Evolutionary conservation across 2,329 filamentous ascomycete species (phyloP), one percentile per base, ranked within the genome.

Genomic region (Diaporthe sp.): DNA sequence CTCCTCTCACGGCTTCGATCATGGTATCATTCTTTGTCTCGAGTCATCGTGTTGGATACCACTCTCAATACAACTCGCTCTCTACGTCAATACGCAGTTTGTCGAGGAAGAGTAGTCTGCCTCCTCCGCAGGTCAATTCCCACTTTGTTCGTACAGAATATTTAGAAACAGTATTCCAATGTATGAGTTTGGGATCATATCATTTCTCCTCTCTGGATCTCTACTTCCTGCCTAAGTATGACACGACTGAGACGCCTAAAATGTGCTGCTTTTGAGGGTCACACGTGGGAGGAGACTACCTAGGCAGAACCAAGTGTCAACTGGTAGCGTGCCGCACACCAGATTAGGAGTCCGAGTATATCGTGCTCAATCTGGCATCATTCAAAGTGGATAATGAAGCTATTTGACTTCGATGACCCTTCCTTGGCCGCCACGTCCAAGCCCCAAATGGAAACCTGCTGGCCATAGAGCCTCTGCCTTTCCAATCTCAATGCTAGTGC

Each of bases 401-500:
- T n/a, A 17, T 38, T 67, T 38, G 45, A 38, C 42, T 52, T 52
- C 45, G 42, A 19, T 67, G 42, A 38, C 64, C 15, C 30, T 38
- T 5, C 45, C 64, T 52, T 52, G 64, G 45, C 64, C 64, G 30
- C 64, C 45, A 52, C 30, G 8, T 38, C 45, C 22, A 52, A 67
- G 33, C 45, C 64, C 28, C 12, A 52, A 40, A 28, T 19, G 38
- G 28, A 19, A 25, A 38, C 15, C 9, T 8, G 45, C 35, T 19
- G 5, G 47, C 45, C 33, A 19, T 52, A 4, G 45, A 67, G 22
- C n/a, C 30, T 28, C 22, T 35, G 12, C 30, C 22, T 33, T 67
- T 52, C 45, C 45, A 67, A 52, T 52, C 30, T 54, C 45, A 67
- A 38, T 28, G 30, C 64, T 67, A 67, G 64, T 52, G 61, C 30